Evolutionary conservation across 805 yeast species (phyloP).

Genomic region (Barnettozyma siamensis): DNA sequence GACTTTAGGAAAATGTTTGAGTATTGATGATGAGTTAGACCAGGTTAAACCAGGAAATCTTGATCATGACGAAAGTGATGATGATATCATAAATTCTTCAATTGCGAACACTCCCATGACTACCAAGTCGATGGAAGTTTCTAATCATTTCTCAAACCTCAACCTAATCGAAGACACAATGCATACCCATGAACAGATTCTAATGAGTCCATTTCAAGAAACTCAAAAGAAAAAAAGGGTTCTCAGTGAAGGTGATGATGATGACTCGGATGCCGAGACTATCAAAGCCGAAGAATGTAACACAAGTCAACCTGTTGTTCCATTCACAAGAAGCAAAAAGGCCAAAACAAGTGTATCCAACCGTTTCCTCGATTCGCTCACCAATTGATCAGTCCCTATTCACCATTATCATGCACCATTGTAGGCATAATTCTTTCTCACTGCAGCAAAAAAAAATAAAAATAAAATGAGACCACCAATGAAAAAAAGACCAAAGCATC

Average conservation of each 20-base stretch:
- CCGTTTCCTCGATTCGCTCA: background rate
- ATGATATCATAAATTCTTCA: conserved; percentile 5
- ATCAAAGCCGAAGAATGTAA: background rate
- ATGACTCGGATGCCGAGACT: background rate
- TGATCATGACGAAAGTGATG: conserved; percentile 1
- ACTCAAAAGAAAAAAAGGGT: background rate
- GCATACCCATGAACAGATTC: conserved; percentile 1
- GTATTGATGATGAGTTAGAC: conserved; percentile 13
- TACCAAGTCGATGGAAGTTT: conserved; percentile 1
- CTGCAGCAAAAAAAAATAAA: too few species aligned
- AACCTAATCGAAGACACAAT: background rate
- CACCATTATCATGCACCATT: too few species aligned
- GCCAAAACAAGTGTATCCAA: conserved; percentile 11
- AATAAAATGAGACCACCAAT: background rate
- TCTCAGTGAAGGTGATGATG: background rate
- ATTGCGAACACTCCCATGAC: background rate
- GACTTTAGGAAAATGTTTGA: conserved; percentile 13
- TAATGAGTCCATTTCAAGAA: conserved; percentile 7
- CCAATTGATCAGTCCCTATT: background rate
- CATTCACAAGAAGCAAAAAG: conserved; percentile 10
- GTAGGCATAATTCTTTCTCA: too few species aligned
- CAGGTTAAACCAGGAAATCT: background rate
- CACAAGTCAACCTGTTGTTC: conserved; percentile 16
- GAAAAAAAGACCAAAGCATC: background rate
- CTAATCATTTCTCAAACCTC: conserved; percentile 1